phyloP scores from a whole-genome alignment of 257 asterid genomes.

The Mitragyna speciosa region DNA sequence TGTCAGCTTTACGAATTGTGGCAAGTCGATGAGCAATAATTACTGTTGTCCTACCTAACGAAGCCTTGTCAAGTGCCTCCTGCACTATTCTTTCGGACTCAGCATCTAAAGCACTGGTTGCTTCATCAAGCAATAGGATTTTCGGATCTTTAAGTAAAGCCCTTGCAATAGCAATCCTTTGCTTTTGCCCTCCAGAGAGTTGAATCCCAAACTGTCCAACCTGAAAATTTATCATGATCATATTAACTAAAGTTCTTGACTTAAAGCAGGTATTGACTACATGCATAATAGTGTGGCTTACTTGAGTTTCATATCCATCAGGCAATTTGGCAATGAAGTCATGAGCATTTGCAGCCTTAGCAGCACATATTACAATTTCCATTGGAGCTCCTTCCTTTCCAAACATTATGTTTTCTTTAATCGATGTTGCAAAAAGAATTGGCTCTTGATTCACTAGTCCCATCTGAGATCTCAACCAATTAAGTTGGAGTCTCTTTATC shows the following conservation, averaged over 20 bases:
- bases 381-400: conserved; percentile 68
- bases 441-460: conserved; percentile 83
- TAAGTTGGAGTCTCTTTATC: conserved; percentile 50
- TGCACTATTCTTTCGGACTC: conserved; percentile 69
- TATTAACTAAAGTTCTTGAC: conserved; percentile 3
- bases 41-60: conserved; percentile 62
- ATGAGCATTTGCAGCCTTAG: conserved; percentile 76
- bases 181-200: conserved; percentile 80
- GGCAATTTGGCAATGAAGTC: conserved; percentile 58
- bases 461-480: conserved; percentile 76
- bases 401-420: conserved; percentile 62
- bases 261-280: neutral
- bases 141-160: conserved; percentile 62
- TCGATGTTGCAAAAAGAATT: conserved; percentile 65
- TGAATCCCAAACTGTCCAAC: conserved; percentile 76
- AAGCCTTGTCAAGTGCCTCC: conserved; percentile 65
- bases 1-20: conserved; percentile 54
- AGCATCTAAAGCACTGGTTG: conserved; percentile 75
- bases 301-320: conserved; percentile 68
- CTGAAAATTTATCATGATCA: conserved; percentile 30
- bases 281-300: conserved; percentile 15
- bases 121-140: conserved; percentile 77
- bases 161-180: conserved; percentile 76
- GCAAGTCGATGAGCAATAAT: conserved; percentile 66
- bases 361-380: conserved; percentile 46